Evolutionary conservation across 305 asterid genomes (phyloP), one percentile per base, ranked within the genome.

Genomic region (Fraxinus albicans): DNA sequence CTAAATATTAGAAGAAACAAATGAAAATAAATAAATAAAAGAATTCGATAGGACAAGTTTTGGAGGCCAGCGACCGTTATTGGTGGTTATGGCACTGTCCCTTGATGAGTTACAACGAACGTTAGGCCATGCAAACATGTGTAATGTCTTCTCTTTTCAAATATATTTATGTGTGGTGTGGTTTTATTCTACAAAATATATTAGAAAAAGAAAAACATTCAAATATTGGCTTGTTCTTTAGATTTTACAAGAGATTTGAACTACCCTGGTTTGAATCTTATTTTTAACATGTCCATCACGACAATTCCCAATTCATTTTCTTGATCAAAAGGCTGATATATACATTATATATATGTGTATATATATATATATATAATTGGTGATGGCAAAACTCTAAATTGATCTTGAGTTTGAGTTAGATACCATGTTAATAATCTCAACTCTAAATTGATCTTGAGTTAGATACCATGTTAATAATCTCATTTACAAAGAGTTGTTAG

Each of bases 61-160:
- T 29, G 67, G 9, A 2, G 67, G 3, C 10, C 67, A 6, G 60
- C 1, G 86, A 69, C 89, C 90, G 88, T 83, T 87, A 81, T 84
- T 82, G 87, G 84, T 58, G 87, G 89, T 86, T 87, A 67, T 72
- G 55, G 80, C 90, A 85, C 67, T 89, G 92, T 84, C 86, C 83
- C 87, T 81, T 47, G 75, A 82, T 81, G 73, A 84, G 79, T 82
- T 77, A 84, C 90, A 83, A 38, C n/a, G 13, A 76, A 73, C 50
- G 82, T 44, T 72, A 21, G 12, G 83, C 83, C 86, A 69, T 80
- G 86, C 88, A 19, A 73, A 70, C 38, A 67, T 86, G 87, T 87
- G 86, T 78, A 58, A 73, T 47, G 31, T 79, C 65, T 63, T 44
- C 47, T 44, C 83, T 31, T 47, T 42, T 42, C 9, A 12, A 31